Evolutionary conservation across 2,329 filamentous ascomycete species (phyloP).

Genomic region (Fusarium newnesense): DNA sequence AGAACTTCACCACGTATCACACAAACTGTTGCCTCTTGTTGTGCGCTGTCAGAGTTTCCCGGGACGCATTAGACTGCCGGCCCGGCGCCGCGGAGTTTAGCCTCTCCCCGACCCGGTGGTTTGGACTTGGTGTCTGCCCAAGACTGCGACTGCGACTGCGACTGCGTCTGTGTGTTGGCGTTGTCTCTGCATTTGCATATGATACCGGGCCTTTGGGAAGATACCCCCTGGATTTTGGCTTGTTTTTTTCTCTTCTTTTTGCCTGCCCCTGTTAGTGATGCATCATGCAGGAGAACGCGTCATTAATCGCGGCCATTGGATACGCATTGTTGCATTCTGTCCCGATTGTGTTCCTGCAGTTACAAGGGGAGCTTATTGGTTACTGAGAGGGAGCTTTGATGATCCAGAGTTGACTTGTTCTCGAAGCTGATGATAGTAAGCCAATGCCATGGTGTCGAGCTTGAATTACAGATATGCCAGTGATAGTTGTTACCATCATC

Average conservation of each 20-base stretch:
- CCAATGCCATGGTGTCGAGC: not conserved
- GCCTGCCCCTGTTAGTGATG: slow-evolving; percentile 22
- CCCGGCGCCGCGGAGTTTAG: slow-evolving; percentile 34
- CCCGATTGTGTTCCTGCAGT: slow-evolving; percentile 6
- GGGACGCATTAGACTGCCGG: slow-evolving; percentile 18
- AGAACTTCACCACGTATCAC: slow-evolving; percentile 1
- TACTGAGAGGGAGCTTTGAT: not conserved
- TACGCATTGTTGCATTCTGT: slow-evolving; percentile 12
- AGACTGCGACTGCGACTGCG: not conserved
- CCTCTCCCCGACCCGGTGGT: slow-evolving; percentile 25
- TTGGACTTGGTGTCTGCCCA: slow-evolving; percentile 14
- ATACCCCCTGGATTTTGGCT: slow-evolving; percentile 10
- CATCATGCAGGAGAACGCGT: slow-evolving; percentile 43
- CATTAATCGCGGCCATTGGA: slow-evolving; percentile 8
- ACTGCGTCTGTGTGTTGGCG: slow-evolving; percentile 19
- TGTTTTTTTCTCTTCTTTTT: not conserved
- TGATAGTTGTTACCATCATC: not conserved
- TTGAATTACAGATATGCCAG: not conserved
- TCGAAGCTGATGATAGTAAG: not conserved
- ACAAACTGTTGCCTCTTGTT: slow-evolving; percentile 7
- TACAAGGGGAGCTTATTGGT: not conserved
- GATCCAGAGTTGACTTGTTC: not conserved
- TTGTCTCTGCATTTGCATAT: slow-evolving; percentile 25
- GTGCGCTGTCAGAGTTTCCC: slow-evolving; percentile 24
- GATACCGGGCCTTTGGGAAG: slow-evolving; percentile 28